These are phyloP conservation scores for Thalassiosira delicatula DNA, from an alignment of 352 stramenopile genomes.

Conservation along the genomic window DNA sequence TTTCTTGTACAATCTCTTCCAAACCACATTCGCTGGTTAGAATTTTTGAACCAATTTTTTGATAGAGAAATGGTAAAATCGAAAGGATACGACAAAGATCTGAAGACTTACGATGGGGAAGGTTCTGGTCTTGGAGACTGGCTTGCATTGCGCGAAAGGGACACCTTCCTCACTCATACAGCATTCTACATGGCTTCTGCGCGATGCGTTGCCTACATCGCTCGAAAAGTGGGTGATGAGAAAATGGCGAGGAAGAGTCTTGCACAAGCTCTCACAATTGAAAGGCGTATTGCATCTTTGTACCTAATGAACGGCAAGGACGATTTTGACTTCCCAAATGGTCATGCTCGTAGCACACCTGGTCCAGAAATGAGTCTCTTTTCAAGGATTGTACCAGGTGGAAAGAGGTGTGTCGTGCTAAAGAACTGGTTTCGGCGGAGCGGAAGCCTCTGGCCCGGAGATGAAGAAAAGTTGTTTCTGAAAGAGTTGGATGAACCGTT, in stretches of 20 bases:
- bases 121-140: slow-evolving; percentile 55
- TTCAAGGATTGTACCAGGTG: slow-evolving; percentile 48
- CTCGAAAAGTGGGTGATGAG: slow-evolving; percentile 23
- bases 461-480: slow-evolving; percentile 53
- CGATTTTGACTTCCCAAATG: slow-evolving; percentile 46
- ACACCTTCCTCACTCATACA: slow-evolving; percentile 57
- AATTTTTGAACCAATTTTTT: slow-evolving; percentile 45
- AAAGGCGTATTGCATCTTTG: slow-evolving; percentile 31
- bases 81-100: slow-evolving; percentile 38
- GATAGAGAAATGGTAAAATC: slow-evolving; percentile 31
- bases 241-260: slow-evolving; percentile 30
- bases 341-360: slow-evolving; percentile 23
- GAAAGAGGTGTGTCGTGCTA: slow-evolving; percentile 52
- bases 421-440: slow-evolving; percentile 56
- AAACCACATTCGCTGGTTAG: slow-evolving; percentile 35
- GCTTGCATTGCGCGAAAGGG: slow-evolving; percentile 40
- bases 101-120: slow-evolving; percentile 28
- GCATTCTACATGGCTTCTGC: slow-evolving; percentile 56
- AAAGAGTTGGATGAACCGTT: slow-evolving; percentile 22
- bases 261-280: slow-evolving; percentile 22
- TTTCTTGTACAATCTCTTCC: slow-evolving; percentile 34
- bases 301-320: slow-evolving; percentile 59
- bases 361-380: slow-evolving; percentile 60
- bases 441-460: slow-evolving; percentile 37
- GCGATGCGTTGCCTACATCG: slow-evolving; percentile 53